Evolutionary conservation across 202 grass and related monocot genomes (phyloP).

Genomic region (Setaria viridis): DNA sequence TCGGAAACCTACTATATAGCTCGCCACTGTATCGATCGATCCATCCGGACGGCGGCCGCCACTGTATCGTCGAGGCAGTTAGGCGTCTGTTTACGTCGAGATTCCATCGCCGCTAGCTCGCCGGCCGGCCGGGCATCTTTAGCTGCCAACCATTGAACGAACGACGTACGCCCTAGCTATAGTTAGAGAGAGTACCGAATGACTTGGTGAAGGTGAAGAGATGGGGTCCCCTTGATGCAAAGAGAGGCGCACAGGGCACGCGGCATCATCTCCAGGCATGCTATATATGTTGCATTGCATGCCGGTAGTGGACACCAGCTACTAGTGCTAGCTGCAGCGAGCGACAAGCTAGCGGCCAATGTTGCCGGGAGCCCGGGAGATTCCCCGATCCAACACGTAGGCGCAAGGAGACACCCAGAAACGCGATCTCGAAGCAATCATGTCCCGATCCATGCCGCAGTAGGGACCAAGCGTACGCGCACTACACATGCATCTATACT

Average conservation of each 20-base stretch:
- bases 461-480: neutral
- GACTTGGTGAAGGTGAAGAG: too few species aligned
- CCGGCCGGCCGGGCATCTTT: too few species aligned
- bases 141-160: too few species aligned
- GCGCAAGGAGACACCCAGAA: constrained; percentile 3
- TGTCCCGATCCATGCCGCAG: neutral
- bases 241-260: neutral
- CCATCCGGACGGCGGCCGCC: neutral
- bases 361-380: constrained; percentile 9
- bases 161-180: too few species aligned
- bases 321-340: neutral
- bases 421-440: constrained; percentile 6
- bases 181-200: too few species aligned
- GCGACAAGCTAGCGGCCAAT: neutral
- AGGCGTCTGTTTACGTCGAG: constrained; percentile 8
- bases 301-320: neutral
- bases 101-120: neutral
- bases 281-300: neutral
- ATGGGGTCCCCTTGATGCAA: too few species aligned
- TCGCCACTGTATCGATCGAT: too few species aligned
- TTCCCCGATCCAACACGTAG: constrained; percentile 32
- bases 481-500: neutral
- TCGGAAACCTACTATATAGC: too few species aligned
- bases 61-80: neutral
- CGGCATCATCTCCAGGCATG: constrained; percentile 9